Evolutionary conservation across 2,329 filamentous ascomycete genomes (phyloP).

Genomic region (Paraphoma sp.): DNA sequence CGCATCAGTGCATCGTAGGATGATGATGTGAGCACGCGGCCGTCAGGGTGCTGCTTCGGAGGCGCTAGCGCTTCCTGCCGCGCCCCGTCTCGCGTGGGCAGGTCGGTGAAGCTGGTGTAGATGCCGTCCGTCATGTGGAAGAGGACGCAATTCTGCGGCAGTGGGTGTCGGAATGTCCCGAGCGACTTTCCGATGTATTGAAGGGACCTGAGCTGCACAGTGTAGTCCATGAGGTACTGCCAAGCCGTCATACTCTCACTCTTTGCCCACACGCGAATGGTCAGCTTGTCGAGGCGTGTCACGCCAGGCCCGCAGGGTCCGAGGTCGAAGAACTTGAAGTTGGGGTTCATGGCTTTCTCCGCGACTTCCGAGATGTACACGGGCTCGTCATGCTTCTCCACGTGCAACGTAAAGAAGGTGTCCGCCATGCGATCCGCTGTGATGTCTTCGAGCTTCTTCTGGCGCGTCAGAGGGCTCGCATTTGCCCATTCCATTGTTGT

Average conservation of each 20-base stretch:
- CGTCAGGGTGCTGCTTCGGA: slow-evolving; percentile 51
- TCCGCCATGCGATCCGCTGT: slow-evolving; percentile 78
- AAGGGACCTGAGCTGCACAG: slow-evolving; percentile 73
- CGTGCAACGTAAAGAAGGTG: slow-evolving; percentile 86
- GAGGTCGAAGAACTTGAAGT: slow-evolving; percentile 85
- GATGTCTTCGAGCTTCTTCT: slow-evolving; percentile 77
- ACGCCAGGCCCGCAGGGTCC: slow-evolving; percentile 66
- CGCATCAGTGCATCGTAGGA: slow-evolving; percentile 90
- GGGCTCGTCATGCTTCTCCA: slow-evolving; percentile 68
- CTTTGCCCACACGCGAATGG: slow-evolving; percentile 76
- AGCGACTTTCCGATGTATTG: slow-evolving; percentile 76
- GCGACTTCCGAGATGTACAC: slow-evolving; percentile 89
- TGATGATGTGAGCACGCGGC: slow-evolving; percentile 67
- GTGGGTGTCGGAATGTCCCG: slow-evolving; percentile 68
- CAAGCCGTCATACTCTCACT: slow-evolving; percentile 60
- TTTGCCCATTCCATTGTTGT: slow-evolving; percentile 70
- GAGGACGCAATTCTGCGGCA: slow-evolving; percentile 82
- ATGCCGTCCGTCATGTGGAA: slow-evolving; percentile 87
- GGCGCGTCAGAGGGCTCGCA: slow-evolving; percentile 65
- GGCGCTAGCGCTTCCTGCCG: slow-evolving; percentile 37
- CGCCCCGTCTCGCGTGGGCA: slow-evolving; percentile 58
- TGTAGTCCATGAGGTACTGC: slow-evolving; percentile 74
- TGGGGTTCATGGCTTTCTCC: slow-evolving; percentile 85
- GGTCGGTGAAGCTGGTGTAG: slow-evolving; percentile 76
- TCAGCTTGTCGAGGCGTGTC: slow-evolving; percentile 70